Percentiles rank a stretch among this genome's conserved stretches.
Evolutionary conservation across 2,329 filamentous ascomycete species (phyloP).

Genomic region (Penicillium sp.): DNA sequence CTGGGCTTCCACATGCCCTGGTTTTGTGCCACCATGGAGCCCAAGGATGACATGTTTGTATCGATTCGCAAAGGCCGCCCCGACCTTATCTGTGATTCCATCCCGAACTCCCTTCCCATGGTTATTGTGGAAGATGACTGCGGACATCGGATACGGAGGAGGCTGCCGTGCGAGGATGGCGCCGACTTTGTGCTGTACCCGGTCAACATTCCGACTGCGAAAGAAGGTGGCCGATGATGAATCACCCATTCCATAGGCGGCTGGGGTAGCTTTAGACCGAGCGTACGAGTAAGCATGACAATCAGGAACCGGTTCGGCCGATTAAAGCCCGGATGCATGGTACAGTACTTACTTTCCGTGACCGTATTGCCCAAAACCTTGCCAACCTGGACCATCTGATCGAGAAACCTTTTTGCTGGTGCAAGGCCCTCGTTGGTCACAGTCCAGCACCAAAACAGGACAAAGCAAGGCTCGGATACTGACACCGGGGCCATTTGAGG

Average conservation of each 20-base stretch:
- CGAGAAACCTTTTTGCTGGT: slow-evolving; percentile 10
- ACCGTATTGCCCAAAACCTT: slow-evolving; percentile 10
- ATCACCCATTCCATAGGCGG: slow-evolving; percentile 17
- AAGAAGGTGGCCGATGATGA: slow-evolving; percentile 17
- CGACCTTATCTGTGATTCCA: slow-evolving; percentile 5
- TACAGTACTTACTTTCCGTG: slow-evolving; percentile 15
- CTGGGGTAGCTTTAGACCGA: slow-evolving; percentile 17
- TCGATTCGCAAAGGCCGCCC: slow-evolving; percentile 9
- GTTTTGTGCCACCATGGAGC: slow-evolving; percentile 7
- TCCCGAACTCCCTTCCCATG: slow-evolving; percentile 12
- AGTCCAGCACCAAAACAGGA: slow-evolving; percentile 14
- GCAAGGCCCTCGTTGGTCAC: slow-evolving; percentile 1
- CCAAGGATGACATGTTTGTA: slow-evolving; percentile 8
- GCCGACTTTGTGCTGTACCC: slow-evolving; percentile 3
- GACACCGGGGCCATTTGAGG: slow-evolving; percentile 13
- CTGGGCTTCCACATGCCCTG: background rate
- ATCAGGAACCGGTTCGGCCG: too few relatives aligned
- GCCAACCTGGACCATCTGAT: slow-evolving; percentile 10
- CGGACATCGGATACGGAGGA: slow-evolving; percentile 14
- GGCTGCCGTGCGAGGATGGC: slow-evolving; percentile 12
- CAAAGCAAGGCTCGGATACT: slow-evolving; percentile 12
- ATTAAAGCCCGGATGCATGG: too few relatives aligned
- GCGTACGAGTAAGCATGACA: too few relatives aligned
- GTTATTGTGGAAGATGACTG: slow-evolving; percentile 18
- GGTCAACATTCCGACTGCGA: slow-evolving; percentile 17